A percentile compares a stretch with the other conserved stretches of the same genome.
Conservation (phyloP, 805 yeast species). For the Teunomyces funiuensis region DNA sequence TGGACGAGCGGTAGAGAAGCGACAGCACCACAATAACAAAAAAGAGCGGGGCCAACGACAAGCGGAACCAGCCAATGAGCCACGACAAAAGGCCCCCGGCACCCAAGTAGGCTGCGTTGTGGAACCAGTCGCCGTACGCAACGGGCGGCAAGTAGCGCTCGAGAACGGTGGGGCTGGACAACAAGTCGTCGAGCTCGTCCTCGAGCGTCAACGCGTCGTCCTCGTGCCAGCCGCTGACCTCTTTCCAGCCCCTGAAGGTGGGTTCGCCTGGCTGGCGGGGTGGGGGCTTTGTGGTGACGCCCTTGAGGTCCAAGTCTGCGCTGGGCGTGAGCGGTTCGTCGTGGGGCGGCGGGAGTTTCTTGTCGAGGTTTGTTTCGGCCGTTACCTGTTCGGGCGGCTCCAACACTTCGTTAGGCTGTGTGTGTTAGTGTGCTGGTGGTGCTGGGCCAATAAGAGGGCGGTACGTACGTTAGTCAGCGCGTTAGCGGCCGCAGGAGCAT, state of each 20-base stretch:
- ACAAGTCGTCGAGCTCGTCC: constrained; percentile 71
- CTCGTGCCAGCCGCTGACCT: constrained; percentile 83
- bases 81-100: constrained; percentile 73
- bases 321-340: constrained; percentile 26
- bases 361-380: constrained; percentile 4
- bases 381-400: constrained; percentile 32
- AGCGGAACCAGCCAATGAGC: constrained; percentile 72
- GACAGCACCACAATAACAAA: constrained; percentile 63
- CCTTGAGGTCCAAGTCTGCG: constrained; percentile 37
- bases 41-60: constrained; percentile 80
- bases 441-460: background rate
- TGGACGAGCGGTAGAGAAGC: constrained; percentile 76
- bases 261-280: constrained; percentile 59
- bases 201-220: constrained; percentile 62
- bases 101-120: constrained; percentile 71
- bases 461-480: background rate
- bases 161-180: constrained; percentile 67
- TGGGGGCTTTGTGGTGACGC: constrained; percentile 35
- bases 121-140: constrained; percentile 95
- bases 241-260: constrained; percentile 90
- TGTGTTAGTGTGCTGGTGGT: constrained; percentile 16
- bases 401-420: constrained; percentile 34
- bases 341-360: background rate
- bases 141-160: constrained; percentile 75
- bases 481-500: constrained; percentile 4